Conservation (phyloP, 2,329 filamentous ascomycete species). For the Boeremia lycopersici region DNA sequence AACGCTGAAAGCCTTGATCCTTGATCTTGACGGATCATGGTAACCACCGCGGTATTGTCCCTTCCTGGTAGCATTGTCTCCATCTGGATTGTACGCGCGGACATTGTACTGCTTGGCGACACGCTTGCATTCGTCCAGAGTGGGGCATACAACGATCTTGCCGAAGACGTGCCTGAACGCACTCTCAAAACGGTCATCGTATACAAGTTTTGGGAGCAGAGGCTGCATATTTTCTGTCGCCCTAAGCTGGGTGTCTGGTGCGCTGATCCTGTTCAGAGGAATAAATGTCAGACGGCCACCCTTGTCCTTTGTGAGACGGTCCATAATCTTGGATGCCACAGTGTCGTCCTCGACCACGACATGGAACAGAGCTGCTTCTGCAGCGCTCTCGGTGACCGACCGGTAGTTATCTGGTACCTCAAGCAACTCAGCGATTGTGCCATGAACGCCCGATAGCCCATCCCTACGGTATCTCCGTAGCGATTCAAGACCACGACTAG, state of each 20-base stretch:
- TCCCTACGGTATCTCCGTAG: conserved; percentile 83
- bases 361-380: conserved; percentile 90
- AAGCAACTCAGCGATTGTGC: conserved; percentile 91
- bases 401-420: conserved; percentile 84
- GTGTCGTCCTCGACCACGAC: conserved; percentile 93
- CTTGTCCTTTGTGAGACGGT: conserved; percentile 77
- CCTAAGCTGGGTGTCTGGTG: conserved; percentile 75
- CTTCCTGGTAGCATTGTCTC: conserved; percentile 92
- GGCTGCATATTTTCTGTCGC: conserved; percentile 86
- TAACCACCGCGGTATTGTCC: conserved; percentile 95
- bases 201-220: conserved; percentile 83
- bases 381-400: conserved; percentile 89
- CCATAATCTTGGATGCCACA: conserved; percentile 81
- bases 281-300: conserved; percentile 93
- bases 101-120: conserved; percentile 92
- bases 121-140: conserved; percentile 82
- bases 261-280: conserved; percentile 81
- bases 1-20: conserved; percentile 80
- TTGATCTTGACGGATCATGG: conserved; percentile 83
- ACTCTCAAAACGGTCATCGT: conserved; percentile 75
- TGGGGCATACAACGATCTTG: conserved; percentile 92
- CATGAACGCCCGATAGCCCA: conserved; percentile 83
- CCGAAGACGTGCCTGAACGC: conserved; percentile 96
- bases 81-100: conserved; percentile 91
- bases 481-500: conserved; percentile 83